A percentile compares a stretch with the other conserved stretches of the same genome.
Conservation (phyloP, 2,329 filamentous ascomycete species). For the Blastomyces silverae region DNA sequence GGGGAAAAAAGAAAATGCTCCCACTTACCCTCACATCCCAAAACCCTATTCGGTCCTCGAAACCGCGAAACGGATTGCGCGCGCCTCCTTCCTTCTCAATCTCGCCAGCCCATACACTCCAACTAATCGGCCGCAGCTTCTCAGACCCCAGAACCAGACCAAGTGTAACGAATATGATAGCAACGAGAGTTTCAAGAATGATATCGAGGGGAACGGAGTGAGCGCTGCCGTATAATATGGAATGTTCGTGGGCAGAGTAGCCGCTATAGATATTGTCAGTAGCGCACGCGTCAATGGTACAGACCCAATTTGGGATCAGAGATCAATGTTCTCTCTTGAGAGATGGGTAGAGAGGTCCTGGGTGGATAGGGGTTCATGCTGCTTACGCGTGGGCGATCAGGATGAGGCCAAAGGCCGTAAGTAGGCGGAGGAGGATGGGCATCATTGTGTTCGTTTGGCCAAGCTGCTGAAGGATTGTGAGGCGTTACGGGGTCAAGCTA, state of each 20-base stretch:
- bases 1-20: slow-evolving; percentile 13
- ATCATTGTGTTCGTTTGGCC: slow-evolving; percentile 41
- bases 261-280: slow-evolving; percentile 52
- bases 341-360: slow-evolving; percentile 16
- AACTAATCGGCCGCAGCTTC: slow-evolving; percentile 78
- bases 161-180: slow-evolving; percentile 70
- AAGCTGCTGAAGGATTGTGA: neutral
- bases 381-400: slow-evolving; percentile 77
- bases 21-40: slow-evolving; percentile 70
- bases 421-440: slow-evolving; percentile 62
- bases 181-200: slow-evolving; percentile 72
- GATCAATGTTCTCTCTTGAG: neutral
- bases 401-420: slow-evolving; percentile 68
- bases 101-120: slow-evolving; percentile 67
- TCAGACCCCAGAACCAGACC: slow-evolving; percentile 75
- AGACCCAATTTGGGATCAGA: slow-evolving; percentile 15
- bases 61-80: slow-evolving; percentile 69
- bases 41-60: slow-evolving; percentile 79
- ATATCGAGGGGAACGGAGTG: slow-evolving; percentile 73
- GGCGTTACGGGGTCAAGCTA: neutral
- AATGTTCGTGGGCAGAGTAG: slow-evolving; percentile 94
- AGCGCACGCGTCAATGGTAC: neutral
- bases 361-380: neutral
- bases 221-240: slow-evolving; percentile 59
- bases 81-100: slow-evolving; percentile 60